Percentiles rank a stretch among this genome's conserved stretches.
Conservation (phyloP, 1,139 yeast genomes). For the Kodamaea derodonti region DNA sequence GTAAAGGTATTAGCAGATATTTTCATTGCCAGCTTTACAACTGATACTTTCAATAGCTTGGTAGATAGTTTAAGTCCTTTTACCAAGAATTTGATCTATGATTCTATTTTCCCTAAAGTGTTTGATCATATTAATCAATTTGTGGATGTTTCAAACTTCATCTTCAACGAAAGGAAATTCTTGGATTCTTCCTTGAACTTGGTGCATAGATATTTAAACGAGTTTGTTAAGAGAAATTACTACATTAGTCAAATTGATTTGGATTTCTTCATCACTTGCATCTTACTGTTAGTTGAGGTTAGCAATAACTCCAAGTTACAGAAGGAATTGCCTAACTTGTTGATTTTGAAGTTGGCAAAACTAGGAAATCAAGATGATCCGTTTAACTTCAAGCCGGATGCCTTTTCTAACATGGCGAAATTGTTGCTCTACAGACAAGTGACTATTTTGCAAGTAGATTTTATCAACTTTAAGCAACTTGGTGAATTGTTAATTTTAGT, state of each 20-base stretch:
- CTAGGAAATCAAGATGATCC: slow-evolving; percentile 13
- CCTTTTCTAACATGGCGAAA: slow-evolving; percentile 23
- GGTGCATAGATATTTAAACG: slow-evolving; percentile 16
- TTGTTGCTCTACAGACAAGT: slow-evolving; percentile 44
- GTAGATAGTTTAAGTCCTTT: slow-evolving; percentile 19
- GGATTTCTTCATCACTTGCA: slow-evolving; percentile 25
- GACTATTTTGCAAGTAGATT: slow-evolving; percentile 25
- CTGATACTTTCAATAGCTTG: slow-evolving; percentile 19
- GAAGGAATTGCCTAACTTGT: slow-evolving; percentile 25
- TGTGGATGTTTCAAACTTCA: slow-evolving; percentile 30
- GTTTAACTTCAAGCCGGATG: slow-evolving; percentile 6
- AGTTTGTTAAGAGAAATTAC: slow-evolving; percentile 19
- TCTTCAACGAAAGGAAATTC: slow-evolving; percentile 33
- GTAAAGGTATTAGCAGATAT: slow-evolving; percentile 25
- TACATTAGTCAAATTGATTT: slow-evolving; percentile 23
- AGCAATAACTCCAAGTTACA: slow-evolving; percentile 14
- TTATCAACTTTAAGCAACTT: slow-evolving; percentile 27
- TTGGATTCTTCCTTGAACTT: slow-evolving; percentile 25
- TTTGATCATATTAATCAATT: slow-evolving; percentile 37
- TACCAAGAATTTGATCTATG: slow-evolving; percentile 27
- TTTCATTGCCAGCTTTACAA: slow-evolving; percentile 26
- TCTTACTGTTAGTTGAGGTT: slow-evolving; percentile 32
- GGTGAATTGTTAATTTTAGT: slow-evolving; percentile 29
- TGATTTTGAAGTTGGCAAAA: slow-evolving; percentile 24
- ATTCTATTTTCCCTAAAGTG: slow-evolving; percentile 34